Percentiles rank a stretch among this genome's conserved stretches.
Conservation (phyloP, 2,329 filamentous ascomycete genomes). For the Fusarium sp. region DNA sequence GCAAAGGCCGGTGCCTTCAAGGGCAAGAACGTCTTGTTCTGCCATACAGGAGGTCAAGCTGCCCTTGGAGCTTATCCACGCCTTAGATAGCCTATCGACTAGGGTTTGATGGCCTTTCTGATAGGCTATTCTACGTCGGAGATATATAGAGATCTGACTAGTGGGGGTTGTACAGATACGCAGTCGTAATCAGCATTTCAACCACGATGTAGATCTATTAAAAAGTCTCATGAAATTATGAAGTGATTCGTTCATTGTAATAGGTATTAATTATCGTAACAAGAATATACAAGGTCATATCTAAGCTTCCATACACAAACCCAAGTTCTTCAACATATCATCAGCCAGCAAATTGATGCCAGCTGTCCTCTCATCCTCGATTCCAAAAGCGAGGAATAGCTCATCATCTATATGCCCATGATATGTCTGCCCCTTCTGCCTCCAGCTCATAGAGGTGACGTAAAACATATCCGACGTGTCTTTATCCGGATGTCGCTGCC, state of each 20-base stretch:
- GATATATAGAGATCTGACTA: no score
- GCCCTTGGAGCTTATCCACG: slow-evolving; percentile 25
- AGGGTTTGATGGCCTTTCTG: no score
- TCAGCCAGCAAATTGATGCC: slow-evolving; percentile 67
- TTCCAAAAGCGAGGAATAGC: slow-evolving; percentile 69
- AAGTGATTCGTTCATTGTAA: no score
- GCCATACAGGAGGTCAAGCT: slow-evolving; percentile 32
- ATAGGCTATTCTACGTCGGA: no score
- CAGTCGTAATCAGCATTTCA: no score
- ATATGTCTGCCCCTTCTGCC: slow-evolving; percentile 61
- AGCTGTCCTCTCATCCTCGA: slow-evolving; percentile 66
- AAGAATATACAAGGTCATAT: background rate
- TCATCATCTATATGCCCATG: slow-evolving; percentile 72
- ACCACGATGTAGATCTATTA: no score
- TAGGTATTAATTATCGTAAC: no score
- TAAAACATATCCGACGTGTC: slow-evolving; percentile 70
- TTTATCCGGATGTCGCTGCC: slow-evolving; percentile 52
- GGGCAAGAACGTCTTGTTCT: slow-evolving; percentile 24
- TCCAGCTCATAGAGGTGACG: slow-evolving; percentile 72
- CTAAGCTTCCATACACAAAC: slow-evolving; percentile 41
- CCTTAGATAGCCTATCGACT: no score
- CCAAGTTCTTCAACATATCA: slow-evolving; percentile 62
- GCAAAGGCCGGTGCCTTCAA: slow-evolving; percentile 2
- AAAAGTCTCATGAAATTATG: no score
- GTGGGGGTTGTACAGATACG: no score